Percentiles rank a stretch among this genome's conserved stretches.
Conservation (phyloP, 331 rosid species). For the Saraca asoca region DNA sequence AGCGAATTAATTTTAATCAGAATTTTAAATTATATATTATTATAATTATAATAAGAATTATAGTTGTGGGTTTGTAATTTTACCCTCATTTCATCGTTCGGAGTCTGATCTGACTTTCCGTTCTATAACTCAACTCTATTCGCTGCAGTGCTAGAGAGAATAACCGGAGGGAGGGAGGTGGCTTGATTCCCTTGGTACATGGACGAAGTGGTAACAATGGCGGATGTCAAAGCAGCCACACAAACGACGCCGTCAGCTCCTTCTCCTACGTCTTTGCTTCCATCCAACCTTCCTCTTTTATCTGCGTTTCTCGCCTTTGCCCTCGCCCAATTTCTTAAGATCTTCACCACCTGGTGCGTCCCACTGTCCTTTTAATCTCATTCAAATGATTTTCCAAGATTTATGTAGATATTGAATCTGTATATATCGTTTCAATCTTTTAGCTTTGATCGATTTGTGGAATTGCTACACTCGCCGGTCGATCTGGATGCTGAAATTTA, state of each 20-base stretch:
- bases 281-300: slow-evolving; percentile 60
- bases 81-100: too few relatives aligned
- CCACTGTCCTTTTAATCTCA: neutral
- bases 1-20: too few relatives aligned
- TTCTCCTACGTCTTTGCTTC: slow-evolving; percentile 30
- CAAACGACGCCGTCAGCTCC: slow-evolving; percentile 32
- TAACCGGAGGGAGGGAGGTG: neutral
- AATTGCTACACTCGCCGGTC: neutral
- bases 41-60: too few relatives aligned
- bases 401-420: neutral
- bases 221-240: slow-evolving; percentile 47
- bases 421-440: neutral
- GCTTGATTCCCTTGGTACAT: neutral
- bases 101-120: too few relatives aligned
- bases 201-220: slow-evolving; percentile 59
- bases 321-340: slow-evolving; percentile 82
- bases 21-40: too few relatives aligned
- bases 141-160: neutral
- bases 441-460: neutral
- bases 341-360: slow-evolving; percentile 83
- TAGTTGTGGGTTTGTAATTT: too few relatives aligned
- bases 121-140: neutral
- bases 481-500: slow-evolving; percentile 6
- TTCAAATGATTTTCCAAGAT: neutral
- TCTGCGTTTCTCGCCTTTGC: slow-evolving; percentile 71